Percentiles rank a stretch among this genome's conserved stretches.
phyloP scores from a whole-genome alignment of 495 filamentous ascomycete genomes.

The Cercophora samala region DNA sequence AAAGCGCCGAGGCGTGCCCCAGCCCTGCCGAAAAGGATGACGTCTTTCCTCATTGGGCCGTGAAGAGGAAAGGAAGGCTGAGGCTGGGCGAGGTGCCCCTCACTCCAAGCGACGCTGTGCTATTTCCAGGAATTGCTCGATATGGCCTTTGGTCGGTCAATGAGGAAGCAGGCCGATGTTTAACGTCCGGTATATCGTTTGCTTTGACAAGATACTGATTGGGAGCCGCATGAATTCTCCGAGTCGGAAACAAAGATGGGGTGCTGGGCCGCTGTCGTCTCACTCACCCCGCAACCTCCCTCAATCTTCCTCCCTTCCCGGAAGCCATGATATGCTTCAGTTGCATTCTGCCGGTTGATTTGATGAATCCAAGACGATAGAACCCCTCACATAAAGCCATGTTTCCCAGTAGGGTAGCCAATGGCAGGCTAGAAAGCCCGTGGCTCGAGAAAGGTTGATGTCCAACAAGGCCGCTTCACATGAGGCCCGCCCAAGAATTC shows the following conservation, averaged over 20 bases:
- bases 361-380: constrained; percentile 3
- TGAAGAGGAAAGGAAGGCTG: constrained; percentile 12
- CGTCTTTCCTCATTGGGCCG: constrained; percentile 21
- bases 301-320: background rate
- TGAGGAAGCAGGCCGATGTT: background rate
- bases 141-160: background rate
- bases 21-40: constrained; percentile 24
- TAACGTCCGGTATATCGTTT: constrained; percentile 8
- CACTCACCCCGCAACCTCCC: background rate
- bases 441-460: constrained; percentile 2
- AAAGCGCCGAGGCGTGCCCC: constrained; percentile 16
- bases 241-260: background rate
- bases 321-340: background rate
- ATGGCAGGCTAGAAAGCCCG: constrained; percentile 3
- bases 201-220: background rate
- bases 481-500: constrained; percentile 9
- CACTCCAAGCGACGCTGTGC: constrained; percentile 17
- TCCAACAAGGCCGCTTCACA: constrained; percentile 5
- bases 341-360: background rate
- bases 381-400: background rate
- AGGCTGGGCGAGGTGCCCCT: constrained; percentile 7
- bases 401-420: background rate
- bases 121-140: constrained; percentile 20
- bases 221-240: constrained; percentile 11
- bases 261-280: background rate